These are phyloP conservation scores for Neckera pumila DNA, from an alignment of 225 moss, liverwort and hornwort species.

Conservation along the genomic window DNA sequence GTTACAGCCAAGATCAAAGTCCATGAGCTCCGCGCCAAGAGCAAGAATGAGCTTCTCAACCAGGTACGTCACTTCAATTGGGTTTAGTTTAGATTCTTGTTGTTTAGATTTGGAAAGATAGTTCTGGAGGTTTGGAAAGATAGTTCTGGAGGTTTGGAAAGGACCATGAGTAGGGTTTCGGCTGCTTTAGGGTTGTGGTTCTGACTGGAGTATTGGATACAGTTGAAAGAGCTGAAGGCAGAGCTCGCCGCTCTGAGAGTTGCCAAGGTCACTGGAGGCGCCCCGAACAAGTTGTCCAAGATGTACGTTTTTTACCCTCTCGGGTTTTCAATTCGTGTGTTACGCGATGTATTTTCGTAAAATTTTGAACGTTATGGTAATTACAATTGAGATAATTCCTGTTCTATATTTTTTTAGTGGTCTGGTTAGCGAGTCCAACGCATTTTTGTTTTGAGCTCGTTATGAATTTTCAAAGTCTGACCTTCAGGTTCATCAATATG, in stretches of 20 bases:
- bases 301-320: constrained; percentile 19
- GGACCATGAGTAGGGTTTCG: background rate
- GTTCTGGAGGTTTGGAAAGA: background rate
- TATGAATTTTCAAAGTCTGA: no score
- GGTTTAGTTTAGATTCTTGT: background rate
- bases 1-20: constrained; percentile 51
- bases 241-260: constrained; percentile 81
- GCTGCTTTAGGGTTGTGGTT: background rate
- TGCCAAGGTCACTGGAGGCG: constrained; percentile 81
- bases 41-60: constrained; percentile 55
- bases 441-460: background rate
- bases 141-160: background rate
- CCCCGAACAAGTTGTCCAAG: constrained; percentile 70
- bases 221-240: constrained; percentile 88
- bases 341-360: background rate
- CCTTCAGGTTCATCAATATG: no score
- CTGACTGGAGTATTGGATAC: background rate
- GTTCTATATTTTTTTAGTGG: no score
- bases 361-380: no score
- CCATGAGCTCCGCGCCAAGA: constrained; percentile 53
- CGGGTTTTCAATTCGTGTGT: background rate
- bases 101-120: background rate
- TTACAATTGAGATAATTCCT: background rate
- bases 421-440: background rate
- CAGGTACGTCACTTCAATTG: constrained; percentile 7